Evolutionary conservation across 371 early-diverging fungal genomes (phyloP), one percentile per base, ranked within the genome.

Genomic region (Catenaria anguillulae): DNA sequence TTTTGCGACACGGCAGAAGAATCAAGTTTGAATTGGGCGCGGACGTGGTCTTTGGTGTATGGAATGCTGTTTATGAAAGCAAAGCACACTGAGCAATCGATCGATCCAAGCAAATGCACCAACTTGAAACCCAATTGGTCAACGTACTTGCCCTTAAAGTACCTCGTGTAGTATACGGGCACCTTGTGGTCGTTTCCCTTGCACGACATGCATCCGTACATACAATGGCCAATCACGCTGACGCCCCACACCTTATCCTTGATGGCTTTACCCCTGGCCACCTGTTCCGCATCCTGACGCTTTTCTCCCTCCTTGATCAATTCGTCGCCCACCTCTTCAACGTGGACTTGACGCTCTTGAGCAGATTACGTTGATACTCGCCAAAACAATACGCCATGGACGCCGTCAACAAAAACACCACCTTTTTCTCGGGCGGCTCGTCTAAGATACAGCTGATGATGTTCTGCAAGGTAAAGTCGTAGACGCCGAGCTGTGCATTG

Each of bases 361-460:
- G 59, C 60, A 71, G 66, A 55, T 62, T 55, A 43, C 69, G 68
- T 33, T 71, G 71, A 1, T 61, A 63, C 59, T 62, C 12, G 10
- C 69, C 69, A 62, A 71, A 71, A 24, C 56, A 60, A 34, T 67
- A 64, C 35, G 68, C 67, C 71, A 71, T 71, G 21, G 71, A 69
- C 50, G 56, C 67, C 23, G 69, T 71, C 55, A 71, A 45, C 45
- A 71, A 29, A 26, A 71, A 69, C 0, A 71, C 71, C 29, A 71
- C 67, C 6, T 71, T 67, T 33, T 69, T 63, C 2, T 65, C 61
- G 19, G 60, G 56, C 5, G 67, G 67, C 35, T 67, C 69, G 60
- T 68, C 71, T 29, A 71, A 60, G 63, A 69, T 71, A 19, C 64
- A 63, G 21, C 48, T 33, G 19, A 71, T 34, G 46, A 71, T 66